Evolutionary conservation across 768 basidiomycete species (phyloP), one percentile per base, ranked within the genome.

Genomic region (Tylopilus sp.): DNA sequence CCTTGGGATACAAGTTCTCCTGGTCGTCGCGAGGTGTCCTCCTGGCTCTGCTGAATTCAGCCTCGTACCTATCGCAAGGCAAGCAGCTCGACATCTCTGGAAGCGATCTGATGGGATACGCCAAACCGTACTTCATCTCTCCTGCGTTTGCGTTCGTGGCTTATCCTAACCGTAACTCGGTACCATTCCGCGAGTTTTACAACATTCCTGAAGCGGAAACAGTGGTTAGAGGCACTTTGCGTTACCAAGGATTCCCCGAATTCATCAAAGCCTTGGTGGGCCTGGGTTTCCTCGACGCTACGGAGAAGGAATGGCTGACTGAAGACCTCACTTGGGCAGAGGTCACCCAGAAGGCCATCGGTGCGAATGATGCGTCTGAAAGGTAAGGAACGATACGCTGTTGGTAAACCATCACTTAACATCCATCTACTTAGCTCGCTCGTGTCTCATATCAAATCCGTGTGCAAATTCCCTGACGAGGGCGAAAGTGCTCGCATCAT

Each of bases 1-100:
- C 95, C 3, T 86, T 98, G 49, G 95, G 95, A 12, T 99, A 98
- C 83, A 98, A 98, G 71, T 98, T 99, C 76, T 95, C 93, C 35
- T 98, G 95, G 95, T 95, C 93, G 6, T 90, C 94, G 8, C 88
- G 93, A 18, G 95, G 95, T 47, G 94, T 95, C 40, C 86, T 99
- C 48, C 88, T 98, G 59, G 95, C 95, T 2, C 82, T 98, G 46
- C 81, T 94, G 62, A 98, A 98, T 76, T 77, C 80, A 26, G 95
- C 92, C n/a, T 84, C 88, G 3, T 94, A 86, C 73, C 76, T 88
- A 64, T 75, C 82, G 38, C 73, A 79, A 47, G 81, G 85, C 26
- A 72, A 90, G 69, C 72, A 79, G 41, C 75, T 85, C 46, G 75
- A 80, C 40, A 78, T 98, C 40, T 69, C 77, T 7, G 95, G 95